Evolutionary conservation across 2,329 filamentous ascomycete species (phyloP), one percentile per base, ranked within the genome.

Genomic region (Pseudogymnoascus pannorum): DNA sequence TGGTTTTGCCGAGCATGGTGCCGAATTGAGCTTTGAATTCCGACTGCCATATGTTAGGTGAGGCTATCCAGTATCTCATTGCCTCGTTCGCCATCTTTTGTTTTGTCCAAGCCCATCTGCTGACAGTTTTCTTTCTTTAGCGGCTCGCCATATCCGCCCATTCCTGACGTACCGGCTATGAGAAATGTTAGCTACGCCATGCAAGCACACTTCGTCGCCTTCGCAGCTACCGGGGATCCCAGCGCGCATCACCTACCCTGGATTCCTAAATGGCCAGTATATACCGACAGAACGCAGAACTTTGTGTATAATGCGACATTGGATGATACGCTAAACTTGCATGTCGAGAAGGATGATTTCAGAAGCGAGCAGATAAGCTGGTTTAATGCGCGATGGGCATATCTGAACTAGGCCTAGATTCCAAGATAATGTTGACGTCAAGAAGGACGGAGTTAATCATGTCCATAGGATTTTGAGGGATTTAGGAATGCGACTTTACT

Each of bases 351-450:
- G 6, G 54, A 59, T 51, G 35, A 51, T 36, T 61, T 61, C 14
- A 38, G 57, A 12, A 31, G 22, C 20, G 59, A 57, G 26, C 38
- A 38, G 12, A 44, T 61, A 6, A 24, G 33, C 29, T 61, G 40
- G 59, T 58, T 40, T 22, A 58, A 62, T 83, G 80, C 80, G 74
- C 77, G 62, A 78, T 79, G 68, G 81, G 76, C 62, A 75, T 84
- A 62, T 26, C 20, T 59, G 33, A 59, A 51, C 22, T 51, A 51
- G n/a, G 16, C 24, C 14, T 29, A 18, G 8, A 51, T 51, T 51
- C 11, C 4, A 29, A n/a, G 44, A 5, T 51, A 51, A 26, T 51
- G 24, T 11, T 16, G 7, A 29, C 16, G 8, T 16, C 22, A 51
- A 16, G 5, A 4, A 11, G 26, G 8, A 2, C 24, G 2, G 7